phyloP scores from a whole-genome alignment of 73 alveolate genomes.

The Paramecium octaurelia region DNA sequence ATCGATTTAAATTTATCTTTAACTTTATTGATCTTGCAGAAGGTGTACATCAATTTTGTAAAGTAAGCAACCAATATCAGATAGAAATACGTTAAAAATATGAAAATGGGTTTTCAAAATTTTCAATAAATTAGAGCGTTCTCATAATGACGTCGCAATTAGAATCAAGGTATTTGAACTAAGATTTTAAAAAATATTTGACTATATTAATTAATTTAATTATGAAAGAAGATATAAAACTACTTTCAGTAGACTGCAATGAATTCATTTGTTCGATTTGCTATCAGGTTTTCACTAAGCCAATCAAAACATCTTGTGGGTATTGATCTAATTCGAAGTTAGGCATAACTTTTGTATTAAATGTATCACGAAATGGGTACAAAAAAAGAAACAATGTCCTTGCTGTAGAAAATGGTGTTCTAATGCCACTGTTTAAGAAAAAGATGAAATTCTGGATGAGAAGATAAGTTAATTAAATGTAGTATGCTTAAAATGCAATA shows the following conservation, averaged over 20 bases:
- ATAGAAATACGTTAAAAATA: not conserved
- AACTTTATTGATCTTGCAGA: not conserved
- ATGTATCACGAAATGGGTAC: not conserved
- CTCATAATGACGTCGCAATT: not conserved
- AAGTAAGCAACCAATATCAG: not conserved
- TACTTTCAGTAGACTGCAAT: not conserved
- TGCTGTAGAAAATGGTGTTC: not conserved
- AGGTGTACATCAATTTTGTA: not conserved
- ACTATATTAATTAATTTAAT: not conserved
- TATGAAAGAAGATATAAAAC: not conserved
- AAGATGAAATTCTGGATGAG: not conserved
- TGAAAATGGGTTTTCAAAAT: not conserved
- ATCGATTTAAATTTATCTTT: not conserved
- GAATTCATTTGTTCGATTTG: not conserved
- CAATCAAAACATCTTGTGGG: constrained; percentile 1
- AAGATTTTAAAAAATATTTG: not conserved
- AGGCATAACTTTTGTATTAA: not conserved
- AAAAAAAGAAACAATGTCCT: not conserved
- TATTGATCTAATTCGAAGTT: not conserved
- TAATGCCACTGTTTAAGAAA: not conserved
- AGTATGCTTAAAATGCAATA: not conserved
- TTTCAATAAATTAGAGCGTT: not conserved
- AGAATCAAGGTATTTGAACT: not conserved
- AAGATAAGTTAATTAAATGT: not conserved
- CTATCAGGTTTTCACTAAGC: not conserved